Conservation (phyloP, 371 early-diverging fungal genomes). For the Lichtheimia corymbifera region DNA sequence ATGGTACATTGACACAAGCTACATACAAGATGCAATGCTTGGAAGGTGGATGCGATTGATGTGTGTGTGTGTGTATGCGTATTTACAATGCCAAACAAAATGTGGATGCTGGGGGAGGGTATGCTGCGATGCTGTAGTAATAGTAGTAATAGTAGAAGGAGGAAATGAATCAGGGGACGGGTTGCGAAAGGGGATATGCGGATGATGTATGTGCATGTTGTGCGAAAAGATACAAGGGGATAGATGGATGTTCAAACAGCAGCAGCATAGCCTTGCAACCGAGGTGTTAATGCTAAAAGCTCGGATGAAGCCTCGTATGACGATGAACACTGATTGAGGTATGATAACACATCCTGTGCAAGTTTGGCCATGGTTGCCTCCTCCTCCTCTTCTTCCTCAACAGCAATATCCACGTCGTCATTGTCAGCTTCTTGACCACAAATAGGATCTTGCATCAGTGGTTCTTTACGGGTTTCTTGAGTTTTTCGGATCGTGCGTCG, state of each 20-base stretch:
- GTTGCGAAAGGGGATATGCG: background rate
- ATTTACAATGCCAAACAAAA: constrained; percentile 1
- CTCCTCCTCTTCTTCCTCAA: background rate
- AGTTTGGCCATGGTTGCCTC: background rate
- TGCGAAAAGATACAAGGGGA: background rate
- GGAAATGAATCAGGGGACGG: background rate
- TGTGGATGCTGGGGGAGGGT: too few species aligned
- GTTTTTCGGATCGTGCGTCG: too few species aligned
- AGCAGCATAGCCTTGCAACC: constrained; percentile 6
- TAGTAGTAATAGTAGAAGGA: background rate
- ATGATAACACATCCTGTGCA: constrained; percentile 9
- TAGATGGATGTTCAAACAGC: background rate
- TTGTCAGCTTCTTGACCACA: too few species aligned
- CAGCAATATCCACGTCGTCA: too few species aligned
- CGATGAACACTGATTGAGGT: constrained; percentile 1
- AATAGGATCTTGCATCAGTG: too few species aligned
- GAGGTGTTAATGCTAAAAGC: constrained; percentile 6
- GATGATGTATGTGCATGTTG: background rate
- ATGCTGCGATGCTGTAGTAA: background rate
- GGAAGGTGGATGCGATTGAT: too few species aligned
- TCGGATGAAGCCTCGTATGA: constrained; percentile 2
- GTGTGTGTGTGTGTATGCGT: constrained; percentile 1
- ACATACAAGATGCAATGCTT: background rate
- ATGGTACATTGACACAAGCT: background rate
- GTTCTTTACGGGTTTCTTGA: too few species aligned